Conservation (phyloP, 2,329 filamentous ascomycete species). For the Aspergillus ruber region DNA sequence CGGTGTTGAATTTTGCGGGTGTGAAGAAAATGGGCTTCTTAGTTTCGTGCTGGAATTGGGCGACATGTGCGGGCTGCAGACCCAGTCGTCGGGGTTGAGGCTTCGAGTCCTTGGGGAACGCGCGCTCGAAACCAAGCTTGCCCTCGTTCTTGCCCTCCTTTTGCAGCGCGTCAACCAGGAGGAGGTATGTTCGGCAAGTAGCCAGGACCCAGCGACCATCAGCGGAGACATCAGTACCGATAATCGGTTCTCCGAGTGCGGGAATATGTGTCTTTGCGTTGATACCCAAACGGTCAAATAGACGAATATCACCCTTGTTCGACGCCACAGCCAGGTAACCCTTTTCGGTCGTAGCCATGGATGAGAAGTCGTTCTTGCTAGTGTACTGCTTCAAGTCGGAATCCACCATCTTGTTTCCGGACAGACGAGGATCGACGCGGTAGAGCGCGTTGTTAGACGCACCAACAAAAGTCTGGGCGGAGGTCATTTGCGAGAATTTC, state of each 20-base stretch:
- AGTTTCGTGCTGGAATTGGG: conserved; percentile 96
- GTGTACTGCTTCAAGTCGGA: conserved; percentile 89
- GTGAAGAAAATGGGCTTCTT: conserved; percentile 81
- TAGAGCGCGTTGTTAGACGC: conserved; percentile 89
- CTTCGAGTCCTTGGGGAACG: conserved; percentile 87
- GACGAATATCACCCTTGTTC: conserved; percentile 93
- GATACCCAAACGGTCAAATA: conserved; percentile 93
- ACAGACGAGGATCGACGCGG: conserved; percentile 82
- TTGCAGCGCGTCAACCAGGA: conserved; percentile 87
- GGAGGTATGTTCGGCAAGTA: conserved; percentile 87
- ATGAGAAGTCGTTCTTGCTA: conserved; percentile 96
- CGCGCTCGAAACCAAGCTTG: conserved; percentile 93
- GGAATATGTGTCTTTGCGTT: conserved; percentile 97
- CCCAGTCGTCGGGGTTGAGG: conserved; percentile 86
- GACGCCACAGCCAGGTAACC: conserved; percentile 95
- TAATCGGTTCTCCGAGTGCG: conserved; percentile 88
- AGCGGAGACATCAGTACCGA: conserved; percentile 89
- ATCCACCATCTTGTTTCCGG: conserved; percentile 89
- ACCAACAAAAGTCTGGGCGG: conserved; percentile 90
- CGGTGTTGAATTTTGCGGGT: conserved; percentile 87
- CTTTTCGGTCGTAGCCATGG: conserved; percentile 89
- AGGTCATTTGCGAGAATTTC: conserved; percentile 97
- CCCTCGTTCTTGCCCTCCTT: conserved; percentile 93
- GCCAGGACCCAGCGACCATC: conserved; percentile 94
- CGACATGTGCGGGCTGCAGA: conserved; percentile 84